Evolutionary conservation across 148 eudicot species (phyloP).

Genomic region (Vaccinium myrtillus): DNA sequence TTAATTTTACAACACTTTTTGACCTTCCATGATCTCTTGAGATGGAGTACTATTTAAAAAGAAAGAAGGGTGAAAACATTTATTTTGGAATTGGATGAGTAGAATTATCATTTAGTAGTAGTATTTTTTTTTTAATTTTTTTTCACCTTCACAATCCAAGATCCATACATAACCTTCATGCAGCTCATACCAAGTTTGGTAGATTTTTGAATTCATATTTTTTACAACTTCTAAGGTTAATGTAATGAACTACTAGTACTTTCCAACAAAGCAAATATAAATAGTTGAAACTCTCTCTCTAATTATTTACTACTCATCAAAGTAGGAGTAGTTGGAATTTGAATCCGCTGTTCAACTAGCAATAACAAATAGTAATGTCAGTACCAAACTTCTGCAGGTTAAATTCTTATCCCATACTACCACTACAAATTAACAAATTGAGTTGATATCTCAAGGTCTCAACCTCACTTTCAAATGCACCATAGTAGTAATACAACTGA

Average conservation of each 20-base stretch:
- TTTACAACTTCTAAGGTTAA: too few relatives aligned
- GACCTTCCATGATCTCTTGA: too few relatives aligned
- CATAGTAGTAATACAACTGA: background rate
- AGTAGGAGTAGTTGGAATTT: background rate
- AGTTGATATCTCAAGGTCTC: background rate
- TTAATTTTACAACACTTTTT: too few relatives aligned
- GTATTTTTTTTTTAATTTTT: too few relatives aligned
- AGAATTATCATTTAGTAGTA: too few relatives aligned
- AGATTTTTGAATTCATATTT: too few relatives aligned
- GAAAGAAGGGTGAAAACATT: too few relatives aligned
- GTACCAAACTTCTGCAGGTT: background rate
- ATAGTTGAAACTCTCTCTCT: background rate
- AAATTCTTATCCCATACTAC: background rate
- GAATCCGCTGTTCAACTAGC: background rate
- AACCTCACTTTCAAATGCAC: constrained; percentile 2
- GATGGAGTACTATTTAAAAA: too few relatives aligned
- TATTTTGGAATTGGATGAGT: too few relatives aligned
- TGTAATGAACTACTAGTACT: background rate
- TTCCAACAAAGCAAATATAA: background rate
- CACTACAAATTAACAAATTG: background rate
- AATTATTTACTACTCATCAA: background rate
- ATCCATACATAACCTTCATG: too few relatives aligned
- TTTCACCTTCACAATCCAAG: too few relatives aligned
- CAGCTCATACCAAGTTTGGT: too few relatives aligned
- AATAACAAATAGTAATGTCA: background rate